Percentiles rank a stretch among this genome's conserved stretches.
Conservation (phyloP, 1,284 basidiomycete genomes). For the Trichosporon faecale region DNA sequence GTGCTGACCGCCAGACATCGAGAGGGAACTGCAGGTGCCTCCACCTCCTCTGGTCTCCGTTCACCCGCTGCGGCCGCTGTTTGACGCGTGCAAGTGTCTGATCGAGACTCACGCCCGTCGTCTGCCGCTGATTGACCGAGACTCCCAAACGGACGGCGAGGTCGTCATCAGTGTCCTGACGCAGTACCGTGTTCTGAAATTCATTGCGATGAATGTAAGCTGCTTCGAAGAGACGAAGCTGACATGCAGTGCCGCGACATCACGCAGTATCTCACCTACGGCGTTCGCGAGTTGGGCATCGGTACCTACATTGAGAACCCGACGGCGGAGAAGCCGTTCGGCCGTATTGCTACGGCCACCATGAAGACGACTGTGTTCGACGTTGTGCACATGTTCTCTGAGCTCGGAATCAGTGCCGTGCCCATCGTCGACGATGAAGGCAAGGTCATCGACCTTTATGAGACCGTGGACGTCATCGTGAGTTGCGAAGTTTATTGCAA, state of each 20-base stretch:
- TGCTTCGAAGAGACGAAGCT: constrained; percentile 32
- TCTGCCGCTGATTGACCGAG: constrained; percentile 87
- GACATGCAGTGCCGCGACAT: constrained; percentile 45
- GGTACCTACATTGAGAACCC: constrained; percentile 73
- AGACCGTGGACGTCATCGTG: constrained; percentile 98
- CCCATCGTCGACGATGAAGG: constrained; percentile 93
- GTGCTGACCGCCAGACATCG: constrained; percentile 67
- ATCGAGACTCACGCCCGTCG: constrained; percentile 95
- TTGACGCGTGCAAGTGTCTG: constrained; percentile 83
- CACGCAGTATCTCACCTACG: constrained; percentile 49
- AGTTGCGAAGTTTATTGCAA: constrained; percentile 47
- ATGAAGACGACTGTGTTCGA: constrained; percentile 92
- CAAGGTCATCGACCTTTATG: constrained; percentile 93
- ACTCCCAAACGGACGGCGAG: constrained; percentile 90
- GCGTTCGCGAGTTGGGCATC: constrained; percentile 82
- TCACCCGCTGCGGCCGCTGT: constrained; percentile 81
- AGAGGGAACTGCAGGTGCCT: constrained; percentile 85
- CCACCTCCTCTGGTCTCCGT: constrained; percentile 87
- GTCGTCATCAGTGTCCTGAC: constrained; percentile 94
- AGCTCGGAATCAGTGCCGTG: constrained; percentile 91
- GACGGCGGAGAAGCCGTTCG: constrained; percentile 61
- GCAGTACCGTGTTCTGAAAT: constrained; percentile 76
- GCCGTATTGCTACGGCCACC: constrained; percentile 89
- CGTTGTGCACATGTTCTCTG: constrained; percentile 98
- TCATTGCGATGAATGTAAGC: constrained; percentile 97